Percentiles rank a stretch among this genome's conserved stretches.
Conservation (phyloP, 2,329 filamentous ascomycete genomes). For the Trichoderma sp. region DNA sequence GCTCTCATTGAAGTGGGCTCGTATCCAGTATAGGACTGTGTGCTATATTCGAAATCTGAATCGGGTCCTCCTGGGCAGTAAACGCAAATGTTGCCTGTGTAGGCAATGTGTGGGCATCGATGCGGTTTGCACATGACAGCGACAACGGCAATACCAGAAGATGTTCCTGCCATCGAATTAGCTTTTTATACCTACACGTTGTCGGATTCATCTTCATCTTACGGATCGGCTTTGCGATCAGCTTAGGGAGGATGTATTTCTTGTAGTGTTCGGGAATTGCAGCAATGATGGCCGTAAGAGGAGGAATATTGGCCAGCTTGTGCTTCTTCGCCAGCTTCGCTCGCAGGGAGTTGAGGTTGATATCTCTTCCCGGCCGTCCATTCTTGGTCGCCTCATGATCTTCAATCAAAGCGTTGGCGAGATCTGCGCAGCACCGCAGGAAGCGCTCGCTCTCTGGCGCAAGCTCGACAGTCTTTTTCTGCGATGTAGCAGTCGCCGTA, state of each 20-base stretch:
- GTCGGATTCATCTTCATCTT: constrained; percentile 29
- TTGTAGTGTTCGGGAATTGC: constrained; percentile 99
- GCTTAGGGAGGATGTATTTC: constrained; percentile 95
- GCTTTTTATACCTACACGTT: constrained; percentile 19
- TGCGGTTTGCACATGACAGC: constrained; percentile 99
- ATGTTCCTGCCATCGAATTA: constrained; percentile 64
- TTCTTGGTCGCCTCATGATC: constrained; percentile 84
- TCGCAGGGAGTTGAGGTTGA: constrained; percentile 89
- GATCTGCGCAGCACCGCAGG: constrained; percentile 91
- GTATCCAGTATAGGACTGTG: constrained; percentile 97
- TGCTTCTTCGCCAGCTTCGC: constrained; percentile 92
- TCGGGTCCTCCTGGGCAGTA: constrained; percentile 98
- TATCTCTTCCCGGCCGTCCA: constrained; percentile 73
- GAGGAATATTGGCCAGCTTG: constrained; percentile 81
- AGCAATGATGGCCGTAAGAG: constrained; percentile 94
- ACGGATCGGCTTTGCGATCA: constrained; percentile 96
- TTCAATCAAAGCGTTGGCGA: constrained; percentile 90
- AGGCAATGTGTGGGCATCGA: constrained; percentile 94
- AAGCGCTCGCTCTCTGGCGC: constrained; percentile 93
- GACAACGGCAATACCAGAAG: constrained; percentile 95
- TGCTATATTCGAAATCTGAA: constrained; percentile 98
- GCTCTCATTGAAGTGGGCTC: constrained; percentile 98
- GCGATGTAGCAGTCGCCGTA: constrained; percentile 65
- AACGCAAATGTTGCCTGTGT: constrained; percentile 98
- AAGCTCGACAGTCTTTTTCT: constrained; percentile 72